Base-by-base conservation (phyloP, 1,284 basidiomycete species). In the Coniophora puteana region DNA sequence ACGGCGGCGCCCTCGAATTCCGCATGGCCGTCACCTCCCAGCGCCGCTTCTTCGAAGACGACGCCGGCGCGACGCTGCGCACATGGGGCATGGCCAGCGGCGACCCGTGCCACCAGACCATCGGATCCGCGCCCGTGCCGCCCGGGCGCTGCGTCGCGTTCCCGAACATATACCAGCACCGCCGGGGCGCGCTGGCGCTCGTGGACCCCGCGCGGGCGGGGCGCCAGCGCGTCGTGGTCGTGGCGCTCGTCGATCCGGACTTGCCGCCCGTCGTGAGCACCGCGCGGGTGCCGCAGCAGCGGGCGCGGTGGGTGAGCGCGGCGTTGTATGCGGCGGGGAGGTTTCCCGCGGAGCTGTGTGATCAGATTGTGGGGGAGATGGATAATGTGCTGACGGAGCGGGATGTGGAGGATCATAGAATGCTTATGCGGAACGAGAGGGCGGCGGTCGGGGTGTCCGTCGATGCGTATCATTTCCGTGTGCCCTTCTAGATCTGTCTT, bases 101-200 rank as follows among this genome's bases (percentile, higher is more conserved):
- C 5, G 68, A 72, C 44, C 55, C 69, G 1, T 71, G 71, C 44
- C 67, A 71, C 43, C 72, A 77, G 52, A 61, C 65, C 46, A 56
- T 75, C 29, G 73, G 73, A 8, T 51, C 61, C 16, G 57, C 68
- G 5, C 56, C 61, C 5, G 53, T 72, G 21, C 53, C 49, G 3
- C 41, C 55, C 14, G 68, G 66, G 5, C 57, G 72, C 21, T 59
- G 56, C 12, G 50, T 78, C 32, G 64, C 66, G 20, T 79, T 73
- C 43, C 76, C 77, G 6, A 80, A 80, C 49, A 68, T 76, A 29
- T 76, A 78, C 53, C 74, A 76, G 49, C 61, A 71, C 39, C 56
- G 58, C 13, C 57, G 67, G 17, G 56, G 62, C 1, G 45, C 63
- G 2, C 63, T 72, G 32, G 34, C 50, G 8, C 61, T 74, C 8